These are phyloP conservation scores for Fraxinus angustifolia DNA, from an alignment of 305 asterid genomes.

Conservation along the genomic window DNA sequence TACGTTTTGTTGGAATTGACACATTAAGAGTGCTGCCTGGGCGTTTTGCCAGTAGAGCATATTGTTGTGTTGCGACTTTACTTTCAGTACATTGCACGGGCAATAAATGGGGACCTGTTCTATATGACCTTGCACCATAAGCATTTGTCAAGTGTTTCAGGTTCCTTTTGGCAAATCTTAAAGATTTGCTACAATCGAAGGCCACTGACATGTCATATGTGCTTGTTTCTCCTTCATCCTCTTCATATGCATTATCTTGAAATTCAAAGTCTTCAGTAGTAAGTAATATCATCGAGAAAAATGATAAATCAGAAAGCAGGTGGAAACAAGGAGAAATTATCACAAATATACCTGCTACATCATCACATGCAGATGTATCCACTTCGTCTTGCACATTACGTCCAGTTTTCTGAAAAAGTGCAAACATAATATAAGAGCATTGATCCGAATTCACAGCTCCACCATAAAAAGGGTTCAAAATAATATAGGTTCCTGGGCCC, in stretches of 20 bases:
- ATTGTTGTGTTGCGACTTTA: conserved; percentile 48
- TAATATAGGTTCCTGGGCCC: not conserved
- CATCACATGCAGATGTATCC: conserved; percentile 66
- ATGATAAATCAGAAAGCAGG: conserved; percentile 21
- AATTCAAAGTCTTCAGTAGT: conserved; percentile 43
- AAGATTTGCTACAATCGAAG: conserved; percentile 47
- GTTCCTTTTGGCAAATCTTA: conserved; percentile 59
- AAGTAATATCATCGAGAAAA: conserved; percentile 26
- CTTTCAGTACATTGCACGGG: conserved; percentile 51
- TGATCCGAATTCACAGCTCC: not conserved
- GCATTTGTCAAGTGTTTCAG: conserved; percentile 48
- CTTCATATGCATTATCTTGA: conserved; percentile 53
- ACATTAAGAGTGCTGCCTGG: conserved; percentile 63
- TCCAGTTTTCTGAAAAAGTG: conserved; percentile 53
- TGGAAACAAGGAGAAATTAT: conserved; percentile 17
- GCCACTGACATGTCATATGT: conserved; percentile 48
- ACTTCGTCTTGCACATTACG: conserved; percentile 63
- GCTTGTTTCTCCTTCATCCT: conserved; percentile 78
- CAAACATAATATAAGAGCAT: conserved; percentile 17
- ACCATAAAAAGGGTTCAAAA: not conserved
- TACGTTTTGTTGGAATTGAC: conserved; percentile 81
- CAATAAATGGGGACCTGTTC: conserved; percentile 45
- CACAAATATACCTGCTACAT: conserved; percentile 56
- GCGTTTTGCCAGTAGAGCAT: conserved; percentile 50
- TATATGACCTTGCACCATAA: conserved; percentile 52